phyloP scores from a whole-genome alignment of 1,284 basidiomycete genomes.

The Trametes pubescens region DNA sequence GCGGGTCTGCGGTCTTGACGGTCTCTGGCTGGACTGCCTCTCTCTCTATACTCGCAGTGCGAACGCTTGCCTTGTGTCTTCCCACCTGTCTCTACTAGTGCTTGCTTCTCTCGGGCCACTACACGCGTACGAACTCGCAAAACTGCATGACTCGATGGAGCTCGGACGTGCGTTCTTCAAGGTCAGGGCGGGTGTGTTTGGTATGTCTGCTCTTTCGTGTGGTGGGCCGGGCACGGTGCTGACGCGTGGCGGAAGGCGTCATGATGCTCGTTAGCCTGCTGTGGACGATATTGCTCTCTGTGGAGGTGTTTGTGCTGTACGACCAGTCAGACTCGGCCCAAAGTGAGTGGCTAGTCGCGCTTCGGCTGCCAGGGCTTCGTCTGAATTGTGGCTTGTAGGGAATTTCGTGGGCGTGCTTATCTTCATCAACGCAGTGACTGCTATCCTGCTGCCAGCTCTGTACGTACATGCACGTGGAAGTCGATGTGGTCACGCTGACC shows the following conservation, averaged over 20 bases:
- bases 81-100: neutral
- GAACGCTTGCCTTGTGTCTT: conserved; percentile 1
- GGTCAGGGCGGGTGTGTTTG: conserved; percentile 49
- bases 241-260: conserved; percentile 40
- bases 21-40: conserved; percentile 12
- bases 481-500: neutral
- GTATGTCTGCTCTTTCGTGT: conserved; percentile 42
- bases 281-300: conserved; percentile 52
- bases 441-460: conserved; percentile 61
- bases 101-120: no score
- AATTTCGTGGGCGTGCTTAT: conserved; percentile 56
- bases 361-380: neutral
- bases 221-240: conserved; percentile 3
- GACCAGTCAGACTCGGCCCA: conserved; percentile 47
- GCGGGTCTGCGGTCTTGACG: conserved; percentile 28
- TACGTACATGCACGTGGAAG: conserved; percentile 40
- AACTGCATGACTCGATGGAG: conserved; percentile 41
- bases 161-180: conserved; percentile 50
- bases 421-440: conserved; percentile 55
- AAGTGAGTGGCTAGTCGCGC: conserved; percentile 44
- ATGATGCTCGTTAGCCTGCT: conserved; percentile 50
- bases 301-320: conserved; percentile 52
- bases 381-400: conserved; percentile 36
- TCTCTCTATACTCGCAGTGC: conserved; percentile 20
- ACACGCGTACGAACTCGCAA: neutral